These are phyloP conservation scores for Isabelozyma heimii DNA, from an alignment of 805 yeast species.

Conservation along the genomic window DNA sequence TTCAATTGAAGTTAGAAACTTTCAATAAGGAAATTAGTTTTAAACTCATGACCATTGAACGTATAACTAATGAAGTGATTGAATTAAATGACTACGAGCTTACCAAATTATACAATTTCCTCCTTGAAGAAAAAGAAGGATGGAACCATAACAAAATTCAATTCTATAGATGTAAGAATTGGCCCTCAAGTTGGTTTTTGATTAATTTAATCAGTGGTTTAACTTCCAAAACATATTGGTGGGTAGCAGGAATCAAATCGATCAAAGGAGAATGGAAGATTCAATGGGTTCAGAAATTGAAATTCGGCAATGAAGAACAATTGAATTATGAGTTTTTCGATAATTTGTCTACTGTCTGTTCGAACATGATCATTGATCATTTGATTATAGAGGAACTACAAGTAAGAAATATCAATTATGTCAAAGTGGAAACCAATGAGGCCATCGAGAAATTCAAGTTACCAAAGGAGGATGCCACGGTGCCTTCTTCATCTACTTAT, in stretches of 20 bases:
- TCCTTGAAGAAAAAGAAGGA: slow-evolving; percentile 10
- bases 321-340: slow-evolving; percentile 33
- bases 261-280: slow-evolving; percentile 53
- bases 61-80: slow-evolving; percentile 62
- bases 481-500: slow-evolving; percentile 10
- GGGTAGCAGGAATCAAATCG: slow-evolving; percentile 51
- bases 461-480: neutral
- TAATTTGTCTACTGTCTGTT: slow-evolving; percentile 40
- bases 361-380: slow-evolving; percentile 49
- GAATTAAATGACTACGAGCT: slow-evolving; percentile 49
- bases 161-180: slow-evolving; percentile 48
- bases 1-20: slow-evolving; percentile 48
- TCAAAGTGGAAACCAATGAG: slow-evolving; percentile 16
- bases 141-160: slow-evolving; percentile 12
- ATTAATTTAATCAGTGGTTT: slow-evolving; percentile 38
- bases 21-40: slow-evolving; percentile 51
- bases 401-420: slow-evolving; percentile 35
- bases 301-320: slow-evolving; percentile 9
- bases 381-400: slow-evolving; percentile 51
- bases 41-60: slow-evolving; percentile 61
- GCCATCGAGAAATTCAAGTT: neutral
- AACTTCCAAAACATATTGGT: slow-evolving; percentile 43
- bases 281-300: slow-evolving; percentile 45
- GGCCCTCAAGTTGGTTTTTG: slow-evolving; percentile 60
- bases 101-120: slow-evolving; percentile 33